These are phyloP conservation scores for Coniferiporia weirii DNA, from an alignment of 1,284 basidiomycete genomes.

Conservation along the genomic window DNA sequence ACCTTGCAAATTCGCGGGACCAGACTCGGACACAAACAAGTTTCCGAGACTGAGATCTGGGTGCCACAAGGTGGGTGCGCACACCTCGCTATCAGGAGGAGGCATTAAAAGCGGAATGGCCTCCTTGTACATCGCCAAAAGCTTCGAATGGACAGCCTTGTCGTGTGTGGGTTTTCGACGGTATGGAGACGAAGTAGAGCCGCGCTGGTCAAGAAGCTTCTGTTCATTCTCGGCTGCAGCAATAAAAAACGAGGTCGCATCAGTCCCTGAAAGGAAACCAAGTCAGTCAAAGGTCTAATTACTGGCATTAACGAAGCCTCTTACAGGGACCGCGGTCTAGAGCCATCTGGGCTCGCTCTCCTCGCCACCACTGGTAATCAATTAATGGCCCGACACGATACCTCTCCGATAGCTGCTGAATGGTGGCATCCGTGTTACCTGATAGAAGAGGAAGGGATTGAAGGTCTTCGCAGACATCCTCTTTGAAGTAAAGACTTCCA, in stretches of 20 bases:
- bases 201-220: not conserved
- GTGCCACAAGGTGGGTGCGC: slow-evolving; percentile 10
- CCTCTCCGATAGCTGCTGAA: slow-evolving; percentile 18
- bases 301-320: slow-evolving; percentile 9
- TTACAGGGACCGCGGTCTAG: slow-evolving; percentile 28
- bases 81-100: not conserved
- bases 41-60: slow-evolving; percentile 11
- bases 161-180: not conserved
- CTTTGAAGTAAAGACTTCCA: slow-evolving; percentile 34
- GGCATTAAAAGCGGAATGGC: slow-evolving; percentile 2
- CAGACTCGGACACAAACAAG: slow-evolving; percentile 3
- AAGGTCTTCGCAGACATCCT: slow-evolving; percentile 27
- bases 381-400: slow-evolving; percentile 27
- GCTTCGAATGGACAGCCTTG: not conserved
- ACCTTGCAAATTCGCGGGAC: not conserved
- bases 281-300: not conserved
- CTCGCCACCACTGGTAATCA: slow-evolving; percentile 26
- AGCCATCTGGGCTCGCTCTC: slow-evolving; percentile 20
- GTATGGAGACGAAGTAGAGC: not conserved
- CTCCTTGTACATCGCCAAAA: not conserved
- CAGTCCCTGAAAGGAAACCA: not conserved
- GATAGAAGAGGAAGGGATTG: slow-evolving; percentile 22
- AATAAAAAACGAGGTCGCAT: not conserved
- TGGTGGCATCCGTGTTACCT: not conserved
- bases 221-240: not conserved